Percentiles rank a stretch among this genome's conserved stretches.
phyloP scores from a whole-genome alignment of 2,329 filamentous ascomycete species.

The Karstenula rhodostoma region DNA sequence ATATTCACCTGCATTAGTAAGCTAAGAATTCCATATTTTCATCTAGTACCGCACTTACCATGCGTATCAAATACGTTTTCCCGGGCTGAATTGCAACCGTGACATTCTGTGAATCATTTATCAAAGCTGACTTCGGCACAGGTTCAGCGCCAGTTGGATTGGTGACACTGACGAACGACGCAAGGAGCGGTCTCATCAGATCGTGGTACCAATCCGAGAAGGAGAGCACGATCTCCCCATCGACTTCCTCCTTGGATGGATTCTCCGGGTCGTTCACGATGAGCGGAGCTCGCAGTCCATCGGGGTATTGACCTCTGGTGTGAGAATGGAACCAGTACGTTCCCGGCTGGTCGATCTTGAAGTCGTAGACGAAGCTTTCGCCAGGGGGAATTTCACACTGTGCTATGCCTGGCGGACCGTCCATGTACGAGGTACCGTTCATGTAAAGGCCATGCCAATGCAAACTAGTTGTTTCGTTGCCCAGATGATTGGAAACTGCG shows the following conservation, averaged over 20 bases:
- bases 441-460: conserved; percentile 84
- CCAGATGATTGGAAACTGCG: conserved; percentile 71
- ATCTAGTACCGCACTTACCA: conserved; percentile 40
- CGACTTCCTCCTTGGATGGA: conserved; percentile 61
- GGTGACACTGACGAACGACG: conserved; percentile 54
- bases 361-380: conserved; percentile 68
- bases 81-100: conserved; percentile 57
- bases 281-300: conserved; percentile 73
- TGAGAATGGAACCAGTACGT: conserved; percentile 76
- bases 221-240: conserved; percentile 69
- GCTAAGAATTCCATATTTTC: not conserved
- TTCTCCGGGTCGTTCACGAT: conserved; percentile 68
- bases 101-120: conserved; percentile 67
- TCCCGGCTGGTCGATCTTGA: conserved; percentile 60
- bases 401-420: conserved; percentile 72
- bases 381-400: conserved; percentile 67
- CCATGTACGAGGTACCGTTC: conserved; percentile 77
- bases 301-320: conserved; percentile 67
- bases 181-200: conserved; percentile 55
- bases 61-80: conserved; percentile 69
- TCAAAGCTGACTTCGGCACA: conserved; percentile 69
- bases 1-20: conserved; percentile 62
- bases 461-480: conserved; percentile 69
- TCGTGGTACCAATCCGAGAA: conserved; percentile 81
- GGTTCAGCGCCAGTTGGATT: conserved; percentile 70